Conservation (phyloP, 75 land plant genomes). For the Chamaecyparis obtusa region DNA sequence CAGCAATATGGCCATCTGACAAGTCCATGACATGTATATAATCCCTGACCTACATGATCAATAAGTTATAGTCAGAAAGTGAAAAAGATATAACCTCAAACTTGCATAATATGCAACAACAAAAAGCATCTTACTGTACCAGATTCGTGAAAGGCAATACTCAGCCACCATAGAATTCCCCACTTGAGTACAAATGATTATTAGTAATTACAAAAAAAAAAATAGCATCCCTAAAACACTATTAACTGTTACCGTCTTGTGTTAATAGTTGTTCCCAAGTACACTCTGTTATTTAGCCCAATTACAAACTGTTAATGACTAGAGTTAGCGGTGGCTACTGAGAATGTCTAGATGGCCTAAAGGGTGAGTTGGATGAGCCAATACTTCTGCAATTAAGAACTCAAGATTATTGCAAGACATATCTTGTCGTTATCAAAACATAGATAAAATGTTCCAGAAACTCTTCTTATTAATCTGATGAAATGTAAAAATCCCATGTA, state of each 20-base stretch:
- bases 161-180: not conserved
- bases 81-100: conserved; percentile 6
- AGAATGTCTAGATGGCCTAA: not conserved
- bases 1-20: conserved; percentile 88
- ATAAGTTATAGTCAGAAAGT: conserved; percentile 5
- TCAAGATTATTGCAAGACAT: not conserved
- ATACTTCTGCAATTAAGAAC: not conserved
- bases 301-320: not conserved
- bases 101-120: not conserved
- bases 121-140: not conserved
- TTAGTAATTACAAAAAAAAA: no score
- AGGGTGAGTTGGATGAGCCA: not conserved
- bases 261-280: not conserved
- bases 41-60: conserved; percentile 67
- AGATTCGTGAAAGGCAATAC: not conserved
- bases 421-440: not conserved
- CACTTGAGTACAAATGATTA: not conserved
- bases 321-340: not conserved
- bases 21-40: conserved; percentile 91
- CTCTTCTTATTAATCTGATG: no score
- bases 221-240: not conserved
- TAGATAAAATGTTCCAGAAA: no score
- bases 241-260: not conserved
- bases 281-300: not conserved
- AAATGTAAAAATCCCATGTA: no score